Conservation (phyloP, 331 rosid species). For the Rosa hybrid region DNA sequence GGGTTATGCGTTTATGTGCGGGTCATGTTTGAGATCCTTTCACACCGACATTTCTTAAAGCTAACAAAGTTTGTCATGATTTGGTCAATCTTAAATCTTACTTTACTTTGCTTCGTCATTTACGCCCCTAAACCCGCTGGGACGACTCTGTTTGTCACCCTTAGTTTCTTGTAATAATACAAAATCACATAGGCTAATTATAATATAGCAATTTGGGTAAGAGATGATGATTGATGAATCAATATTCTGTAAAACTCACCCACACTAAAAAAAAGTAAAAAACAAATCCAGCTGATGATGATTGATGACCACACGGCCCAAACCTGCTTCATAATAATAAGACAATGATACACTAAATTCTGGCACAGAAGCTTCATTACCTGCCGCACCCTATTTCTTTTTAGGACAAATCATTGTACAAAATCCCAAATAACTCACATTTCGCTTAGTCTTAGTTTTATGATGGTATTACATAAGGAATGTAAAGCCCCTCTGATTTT, state of each 20-base stretch:
- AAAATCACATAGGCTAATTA: not conserved
- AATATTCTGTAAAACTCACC: not conserved
- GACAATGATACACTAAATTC: not conserved
- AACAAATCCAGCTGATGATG: not conserved
- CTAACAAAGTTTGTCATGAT: not conserved
- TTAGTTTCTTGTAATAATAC: not conserved
- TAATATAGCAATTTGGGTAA: not conserved
- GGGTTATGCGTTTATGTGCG: not conserved
- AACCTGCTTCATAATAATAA: not conserved
- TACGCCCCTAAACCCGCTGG: not conserved
- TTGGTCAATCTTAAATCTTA: not conserved
- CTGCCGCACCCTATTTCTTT: not conserved
- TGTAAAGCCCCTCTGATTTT: not conserved
- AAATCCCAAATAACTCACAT: not conserved
- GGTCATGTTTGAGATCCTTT: not conserved
- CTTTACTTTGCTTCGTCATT: not conserved
- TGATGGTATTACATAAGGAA: not conserved
- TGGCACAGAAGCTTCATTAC: not conserved
- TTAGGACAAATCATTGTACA: not conserved
- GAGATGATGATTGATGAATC: not conserved
- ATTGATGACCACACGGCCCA: not conserved
- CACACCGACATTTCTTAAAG: not conserved
- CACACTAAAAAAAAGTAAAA: not conserved
- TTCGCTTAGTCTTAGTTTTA: not conserved
- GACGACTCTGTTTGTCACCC: not conserved